Evolutionary conservation across 306 rosid genomes (phyloP).

Genomic region (Glycine tomentella): DNA sequence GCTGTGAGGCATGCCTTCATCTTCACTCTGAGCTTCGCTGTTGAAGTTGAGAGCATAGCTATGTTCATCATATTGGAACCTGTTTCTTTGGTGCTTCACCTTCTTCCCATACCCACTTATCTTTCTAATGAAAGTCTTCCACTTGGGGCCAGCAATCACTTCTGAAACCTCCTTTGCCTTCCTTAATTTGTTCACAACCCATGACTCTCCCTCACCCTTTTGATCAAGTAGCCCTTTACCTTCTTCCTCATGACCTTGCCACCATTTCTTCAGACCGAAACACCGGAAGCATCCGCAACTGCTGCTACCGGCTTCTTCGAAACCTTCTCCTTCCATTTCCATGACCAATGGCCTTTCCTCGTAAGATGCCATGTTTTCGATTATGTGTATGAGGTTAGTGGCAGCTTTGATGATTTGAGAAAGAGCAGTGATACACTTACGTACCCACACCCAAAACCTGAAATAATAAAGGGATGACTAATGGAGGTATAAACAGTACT

Average conservation of each 20-base stretch:
- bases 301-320: conserved; percentile 41
- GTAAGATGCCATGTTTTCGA: conserved; percentile 47
- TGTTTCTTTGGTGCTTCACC: conserved; percentile 35
- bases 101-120: conserved; percentile 55
- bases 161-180: conserved; percentile 64
- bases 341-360: conserved; percentile 52
- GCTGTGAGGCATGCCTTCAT: conserved; percentile 53
- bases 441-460: too few relatives aligned
- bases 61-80: conserved; percentile 70
- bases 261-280: conserved; percentile 39
- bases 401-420: background rate
- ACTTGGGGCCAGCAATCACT: conserved; percentile 73
- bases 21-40: conserved; percentile 55
- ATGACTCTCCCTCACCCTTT: conserved; percentile 44
- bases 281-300: conserved; percentile 57
- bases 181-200: conserved; percentile 60
- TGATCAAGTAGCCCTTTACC: conserved; percentile 39
- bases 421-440: too few relatives aligned
- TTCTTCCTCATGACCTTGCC: conserved; percentile 36
- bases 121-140: conserved; percentile 81
- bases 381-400: conserved; percentile 1
- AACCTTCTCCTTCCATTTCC: conserved; percentile 45
- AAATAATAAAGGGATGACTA: too few relatives aligned
- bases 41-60: conserved; percentile 85
- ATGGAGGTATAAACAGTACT: too few relatives aligned